Percentiles rank a stretch among this genome's conserved stretches.
Conservation (phyloP, 495 filamentous ascomycete species). For the Penicilliopsis zonata region DNA sequence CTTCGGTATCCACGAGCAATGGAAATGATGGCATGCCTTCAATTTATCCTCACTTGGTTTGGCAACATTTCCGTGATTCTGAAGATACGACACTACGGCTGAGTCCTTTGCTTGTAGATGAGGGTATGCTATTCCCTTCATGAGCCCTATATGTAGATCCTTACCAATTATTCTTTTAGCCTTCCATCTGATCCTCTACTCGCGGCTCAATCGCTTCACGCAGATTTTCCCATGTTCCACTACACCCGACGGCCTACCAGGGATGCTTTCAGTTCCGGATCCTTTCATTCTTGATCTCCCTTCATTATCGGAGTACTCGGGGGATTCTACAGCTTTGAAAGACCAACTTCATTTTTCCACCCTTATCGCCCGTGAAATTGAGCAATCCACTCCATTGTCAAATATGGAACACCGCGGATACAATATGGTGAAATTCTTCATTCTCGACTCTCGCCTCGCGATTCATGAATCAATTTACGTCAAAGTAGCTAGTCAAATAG, state of each 20-base stretch:
- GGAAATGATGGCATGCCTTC: conserved; percentile 4
- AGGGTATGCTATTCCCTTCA: conserved; percentile 13
- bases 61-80: conserved; percentile 33
- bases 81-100: conserved; percentile 33
- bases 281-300: conserved; percentile 28
- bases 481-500: conserved; percentile 5
- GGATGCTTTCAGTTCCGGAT: conserved; percentile 19
- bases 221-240: conserved; percentile 24
- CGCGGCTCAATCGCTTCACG: conserved; percentile 24
- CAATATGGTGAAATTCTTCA: conserved; percentile 26
- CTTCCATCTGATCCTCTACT: conserved; percentile 29
- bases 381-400: conserved; percentile 8
- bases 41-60: conserved; percentile 19
- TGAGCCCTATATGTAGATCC: background rate
- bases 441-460: conserved; percentile 19
- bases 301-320: conserved; percentile 2
- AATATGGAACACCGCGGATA: conserved; percentile 9
- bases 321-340: conserved; percentile 2
- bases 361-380: conserved; percentile 25
- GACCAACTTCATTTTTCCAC: conserved; percentile 12
- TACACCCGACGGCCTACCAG: conserved; percentile 6
- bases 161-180: conserved; percentile 8
- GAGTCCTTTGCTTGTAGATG: conserved; percentile 15
- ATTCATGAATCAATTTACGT: conserved; percentile 24
- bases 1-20: background rate